Base-by-base conservation (phyloP, 2,329 filamentous ascomycete species). In the Aschersonia sp. region DNA sequence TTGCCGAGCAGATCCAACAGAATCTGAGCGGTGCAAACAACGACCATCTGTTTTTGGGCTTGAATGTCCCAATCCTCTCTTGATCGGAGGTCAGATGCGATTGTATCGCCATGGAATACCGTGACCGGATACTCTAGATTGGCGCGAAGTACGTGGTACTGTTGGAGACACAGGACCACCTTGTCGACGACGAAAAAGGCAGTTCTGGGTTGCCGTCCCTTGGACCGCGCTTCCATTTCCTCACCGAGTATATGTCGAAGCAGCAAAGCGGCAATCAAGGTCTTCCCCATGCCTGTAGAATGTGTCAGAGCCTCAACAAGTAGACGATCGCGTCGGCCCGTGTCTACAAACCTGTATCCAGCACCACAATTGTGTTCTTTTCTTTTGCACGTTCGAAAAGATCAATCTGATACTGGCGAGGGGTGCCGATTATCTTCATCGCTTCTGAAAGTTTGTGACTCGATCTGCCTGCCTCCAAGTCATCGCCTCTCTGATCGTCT, bases 21-120 rank as follows among this genome's bases (percentile, higher is more conserved):
- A 4, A 97, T 83, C 56, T 92, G 88, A 0, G 89, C 89, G 0
- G 92, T 97, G 65, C 88, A 96, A 5, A 97, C 87, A 53, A 97
- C 76, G 31, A 89, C 83, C 78, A 87, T 89, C 61, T 87, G 82
- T 1, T 81, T 68, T 0, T 66, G 57, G 44, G 76, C 72, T 11
- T 74, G 65, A 47, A 74, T 67, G 30, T 71, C 55, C 75, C 72
- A 81, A 51, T 71, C 76, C 1, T 58, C 61, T 46, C 64, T 64
- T 6, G 56, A 65, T 51, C 68, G 67, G 44, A 60, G 55, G 29
- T 59, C 52, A n/a, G 64, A 66, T 1, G 42, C 29, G 22, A 63
- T 60, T 68, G 81, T 79, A 74, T 63, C 83, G 9, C 92, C 92
- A 55, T 81, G 88, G 46, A 94, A 79, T 50, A 79, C 79, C 39